Evolutionary conservation across 768 basidiomycete genomes (phyloP).

Genomic region (Rubroboletus pulcherrimus): DNA sequence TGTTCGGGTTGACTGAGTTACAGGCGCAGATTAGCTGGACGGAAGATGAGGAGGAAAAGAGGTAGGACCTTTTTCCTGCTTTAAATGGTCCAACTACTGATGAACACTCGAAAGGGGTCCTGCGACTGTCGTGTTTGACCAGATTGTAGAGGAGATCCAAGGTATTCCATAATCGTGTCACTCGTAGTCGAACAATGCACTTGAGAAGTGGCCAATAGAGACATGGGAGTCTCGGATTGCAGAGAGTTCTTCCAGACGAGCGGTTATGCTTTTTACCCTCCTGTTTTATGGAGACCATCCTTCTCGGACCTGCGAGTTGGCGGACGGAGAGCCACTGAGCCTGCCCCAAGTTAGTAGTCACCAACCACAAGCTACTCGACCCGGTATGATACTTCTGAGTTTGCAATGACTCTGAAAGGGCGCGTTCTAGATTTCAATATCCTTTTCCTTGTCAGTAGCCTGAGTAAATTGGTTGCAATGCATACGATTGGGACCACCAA

Average conservation of each 20-base stretch:
- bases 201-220: background rate
- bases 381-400: too few relatives aligned
- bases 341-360: too few relatives aligned
- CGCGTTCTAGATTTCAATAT: too few relatives aligned
- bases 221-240: background rate
- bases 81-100: background rate
- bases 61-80: slow-evolving; percentile 4
- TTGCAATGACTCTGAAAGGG: too few relatives aligned
- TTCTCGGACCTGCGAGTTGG: too few relatives aligned
- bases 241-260: background rate
- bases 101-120: slow-evolving; percentile 22
- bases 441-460: too few relatives aligned
- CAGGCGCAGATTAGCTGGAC: slow-evolving; percentile 45
- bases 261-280: background rate
- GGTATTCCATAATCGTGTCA: background rate
- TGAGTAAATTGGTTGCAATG: too few relatives aligned
- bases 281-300: background rate
- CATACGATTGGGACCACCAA: too few relatives aligned
- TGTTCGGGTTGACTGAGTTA: slow-evolving; percentile 45
- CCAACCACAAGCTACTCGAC: too few relatives aligned
- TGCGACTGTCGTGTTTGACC: slow-evolving; percentile 31
- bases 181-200: background rate
- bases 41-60: slow-evolving; percentile 31
- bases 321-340: too few relatives aligned
- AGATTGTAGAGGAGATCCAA: slow-evolving; percentile 28